These are phyloP conservation scores for Phaeosphaeriaceae sp. DNA, from an alignment of 2,329 filamentous ascomycete genomes.

Conservation along the genomic window DNA sequence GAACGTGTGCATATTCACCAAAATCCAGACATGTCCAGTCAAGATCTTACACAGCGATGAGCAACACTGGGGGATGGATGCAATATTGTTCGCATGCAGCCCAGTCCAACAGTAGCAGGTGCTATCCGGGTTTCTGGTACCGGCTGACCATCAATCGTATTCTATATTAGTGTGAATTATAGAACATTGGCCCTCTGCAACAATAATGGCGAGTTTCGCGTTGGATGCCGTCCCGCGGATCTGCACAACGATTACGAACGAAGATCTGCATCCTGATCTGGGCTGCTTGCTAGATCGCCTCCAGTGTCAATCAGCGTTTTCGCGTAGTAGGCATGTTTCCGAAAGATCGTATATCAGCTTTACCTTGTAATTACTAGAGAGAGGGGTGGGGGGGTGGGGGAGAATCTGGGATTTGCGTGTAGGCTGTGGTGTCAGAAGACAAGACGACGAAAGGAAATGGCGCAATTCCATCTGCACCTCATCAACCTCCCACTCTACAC, in stretches of 20 bases:
- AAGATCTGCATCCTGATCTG: no score
- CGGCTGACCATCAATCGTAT: conserved; percentile 7
- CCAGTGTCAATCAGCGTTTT: no score
- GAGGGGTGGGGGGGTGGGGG: no score
- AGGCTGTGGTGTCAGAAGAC: no score
- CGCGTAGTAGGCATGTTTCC: no score
- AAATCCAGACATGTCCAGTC: neutral
- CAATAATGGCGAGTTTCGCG: neutral
- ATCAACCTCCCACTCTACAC: neutral
- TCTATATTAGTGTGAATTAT: conserved; percentile 10
- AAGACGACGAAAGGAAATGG: no score
- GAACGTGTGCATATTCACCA: no score
- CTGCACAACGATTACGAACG: neutral
- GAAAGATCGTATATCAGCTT: no score
- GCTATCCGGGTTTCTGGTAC: neutral
- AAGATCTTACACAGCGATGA: neutral
- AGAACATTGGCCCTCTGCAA: neutral
- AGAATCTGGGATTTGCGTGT: no score
- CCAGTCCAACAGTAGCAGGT: neutral
- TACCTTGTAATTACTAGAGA: no score
- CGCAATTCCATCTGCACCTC: neutral
- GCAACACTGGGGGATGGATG: neutral
- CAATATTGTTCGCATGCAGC: neutral
- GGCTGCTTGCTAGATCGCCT: no score
- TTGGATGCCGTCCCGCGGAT: neutral